phyloP scores from a whole-genome alignment of 306 rosid genomes.

The Prunus davidiana region DNA sequence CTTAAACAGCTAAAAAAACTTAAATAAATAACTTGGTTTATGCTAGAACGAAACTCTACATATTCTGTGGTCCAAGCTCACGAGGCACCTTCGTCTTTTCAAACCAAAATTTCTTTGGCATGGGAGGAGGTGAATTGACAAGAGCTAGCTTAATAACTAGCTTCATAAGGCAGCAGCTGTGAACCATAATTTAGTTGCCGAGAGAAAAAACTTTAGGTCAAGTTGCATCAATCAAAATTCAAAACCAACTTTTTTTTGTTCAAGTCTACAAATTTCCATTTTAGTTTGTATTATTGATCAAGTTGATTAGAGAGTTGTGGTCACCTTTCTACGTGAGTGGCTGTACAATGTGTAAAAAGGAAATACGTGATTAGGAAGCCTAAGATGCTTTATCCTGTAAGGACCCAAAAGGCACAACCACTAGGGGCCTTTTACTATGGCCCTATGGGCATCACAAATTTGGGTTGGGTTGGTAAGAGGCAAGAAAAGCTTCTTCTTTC shows the following conservation, averaged over 20 bases:
- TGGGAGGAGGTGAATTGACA: neutral
- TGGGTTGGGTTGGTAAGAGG: slow-evolving; percentile 79
- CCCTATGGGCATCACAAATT: slow-evolving; percentile 37
- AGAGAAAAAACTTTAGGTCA: neutral
- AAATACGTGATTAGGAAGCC: slow-evolving; percentile 36
- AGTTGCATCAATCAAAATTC: slow-evolving; percentile 19
- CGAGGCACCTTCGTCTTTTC: slow-evolving; percentile 14
- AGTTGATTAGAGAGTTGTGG: slow-evolving; percentile 21
- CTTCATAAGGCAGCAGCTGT: neutral
- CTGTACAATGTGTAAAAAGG: slow-evolving; percentile 26
- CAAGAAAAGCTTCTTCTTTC: slow-evolving; percentile 49
- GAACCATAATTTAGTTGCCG: neutral
- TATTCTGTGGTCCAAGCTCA: neutral
- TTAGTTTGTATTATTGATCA: slow-evolving; percentile 38
- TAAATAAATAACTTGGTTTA: neutral
- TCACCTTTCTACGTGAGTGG: slow-evolving; percentile 12
- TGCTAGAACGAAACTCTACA: neutral
- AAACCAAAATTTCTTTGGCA: slow-evolving; percentile 4
- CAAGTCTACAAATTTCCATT: slow-evolving; percentile 15
- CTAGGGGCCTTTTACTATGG: slow-evolving; percentile 39
- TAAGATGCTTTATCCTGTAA: slow-evolving; percentile 47
- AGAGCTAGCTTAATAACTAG: no score
- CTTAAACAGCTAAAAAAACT: no score
- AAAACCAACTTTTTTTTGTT: slow-evolving; percentile 24
- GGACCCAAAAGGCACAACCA: slow-evolving; percentile 44